phyloP scores from a whole-genome alignment of 1,139 yeast species.

The Debaryomycetaceae sp. region DNA sequence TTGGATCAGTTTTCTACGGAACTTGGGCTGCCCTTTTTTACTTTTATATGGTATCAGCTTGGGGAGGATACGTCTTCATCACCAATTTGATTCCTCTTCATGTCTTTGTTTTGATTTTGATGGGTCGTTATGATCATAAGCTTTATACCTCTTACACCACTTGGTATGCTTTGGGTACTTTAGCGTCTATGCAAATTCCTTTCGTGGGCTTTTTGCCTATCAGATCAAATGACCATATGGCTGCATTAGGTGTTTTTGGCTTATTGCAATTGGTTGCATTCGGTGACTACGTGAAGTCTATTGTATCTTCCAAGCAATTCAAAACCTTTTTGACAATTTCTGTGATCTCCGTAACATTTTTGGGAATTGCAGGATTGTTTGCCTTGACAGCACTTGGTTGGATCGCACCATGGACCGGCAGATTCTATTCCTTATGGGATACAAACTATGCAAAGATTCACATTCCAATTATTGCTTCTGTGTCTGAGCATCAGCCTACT shows the following conservation, averaged over 20 bases:
- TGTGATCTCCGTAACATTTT: slow-evolving; percentile 47
- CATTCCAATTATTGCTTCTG: slow-evolving; percentile 98
- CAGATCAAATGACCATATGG: slow-evolving; percentile 97
- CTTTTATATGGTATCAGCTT: slow-evolving; percentile 99
- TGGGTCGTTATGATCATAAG: slow-evolving; percentile 90
- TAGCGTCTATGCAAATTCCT: slow-evolving; percentile 98
- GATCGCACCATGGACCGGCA: slow-evolving; percentile 99
- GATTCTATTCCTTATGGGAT: slow-evolving; percentile 98
- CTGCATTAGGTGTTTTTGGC: slow-evolving; percentile 96
- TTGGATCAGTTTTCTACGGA: slow-evolving; percentile 86
- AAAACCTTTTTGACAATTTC: slow-evolving; percentile 65
- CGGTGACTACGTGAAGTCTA: slow-evolving; percentile 76
- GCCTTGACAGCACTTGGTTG: slow-evolving; percentile 84
- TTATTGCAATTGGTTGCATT: slow-evolving; percentile 85
- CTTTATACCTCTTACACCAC: slow-evolving; percentile 90
- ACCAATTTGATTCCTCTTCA: slow-evolving; percentile 97
- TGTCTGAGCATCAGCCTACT: slow-evolving; percentile 98
- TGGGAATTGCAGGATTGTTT: slow-evolving; percentile 72
- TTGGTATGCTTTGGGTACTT: slow-evolving; percentile 95
- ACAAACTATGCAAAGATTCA: slow-evolving; percentile 96
- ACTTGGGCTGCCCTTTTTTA: slow-evolving; percentile 82
- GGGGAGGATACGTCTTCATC: slow-evolving; percentile 99
- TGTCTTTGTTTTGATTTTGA: slow-evolving; percentile 80
- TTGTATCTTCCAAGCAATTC: slow-evolving; percentile 74
- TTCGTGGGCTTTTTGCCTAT: slow-evolving; percentile 97